A percentile compares a stretch with the other conserved stretches of the same genome.
phyloP scores from a whole-genome alignment of 257 asterid species.

The Jasminum sambac region DNA sequence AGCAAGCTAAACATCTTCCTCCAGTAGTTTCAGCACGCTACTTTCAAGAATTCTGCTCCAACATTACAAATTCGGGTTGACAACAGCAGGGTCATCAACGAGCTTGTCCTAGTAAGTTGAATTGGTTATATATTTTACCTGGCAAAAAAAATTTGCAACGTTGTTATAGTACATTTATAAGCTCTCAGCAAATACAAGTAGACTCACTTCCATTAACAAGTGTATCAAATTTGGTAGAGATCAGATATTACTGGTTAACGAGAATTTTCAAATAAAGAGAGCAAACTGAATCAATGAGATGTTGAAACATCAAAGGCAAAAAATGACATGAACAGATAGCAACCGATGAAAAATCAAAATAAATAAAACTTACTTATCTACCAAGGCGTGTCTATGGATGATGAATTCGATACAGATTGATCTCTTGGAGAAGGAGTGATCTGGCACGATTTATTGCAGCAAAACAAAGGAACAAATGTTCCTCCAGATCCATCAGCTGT shows the following conservation, averaged over 20 bases:
- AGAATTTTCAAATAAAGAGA: background rate
- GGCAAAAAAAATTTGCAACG: background rate
- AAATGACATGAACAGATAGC: background rate
- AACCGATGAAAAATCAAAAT: background rate
- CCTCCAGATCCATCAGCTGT: slow-evolving; percentile 77
- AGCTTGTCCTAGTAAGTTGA: background rate
- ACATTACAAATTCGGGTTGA: background rate
- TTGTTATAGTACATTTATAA: background rate
- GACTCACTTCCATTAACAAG: background rate
- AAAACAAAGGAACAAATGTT: slow-evolving; percentile 79
- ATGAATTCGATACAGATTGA: slow-evolving; percentile 30
- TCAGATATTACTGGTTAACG: background rate
- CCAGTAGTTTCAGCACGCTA: background rate
- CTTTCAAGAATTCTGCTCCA: background rate
- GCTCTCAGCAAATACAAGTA: background rate
- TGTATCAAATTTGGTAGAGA: background rate
- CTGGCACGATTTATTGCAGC: slow-evolving; percentile 77
- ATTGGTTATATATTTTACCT: background rate
- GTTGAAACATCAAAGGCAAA: background rate
- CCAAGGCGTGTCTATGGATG: slow-evolving; percentile 20
- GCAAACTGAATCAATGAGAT: background rate
- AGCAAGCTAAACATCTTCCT: background rate
- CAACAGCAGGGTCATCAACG: background rate
- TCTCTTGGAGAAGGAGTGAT: slow-evolving; percentile 57
- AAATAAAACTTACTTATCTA: slow-evolving; percentile 22